phyloP scores from a whole-genome alignment of 2,329 filamentous ascomycete genomes.

The Colletotrichum viniferum region DNA sequence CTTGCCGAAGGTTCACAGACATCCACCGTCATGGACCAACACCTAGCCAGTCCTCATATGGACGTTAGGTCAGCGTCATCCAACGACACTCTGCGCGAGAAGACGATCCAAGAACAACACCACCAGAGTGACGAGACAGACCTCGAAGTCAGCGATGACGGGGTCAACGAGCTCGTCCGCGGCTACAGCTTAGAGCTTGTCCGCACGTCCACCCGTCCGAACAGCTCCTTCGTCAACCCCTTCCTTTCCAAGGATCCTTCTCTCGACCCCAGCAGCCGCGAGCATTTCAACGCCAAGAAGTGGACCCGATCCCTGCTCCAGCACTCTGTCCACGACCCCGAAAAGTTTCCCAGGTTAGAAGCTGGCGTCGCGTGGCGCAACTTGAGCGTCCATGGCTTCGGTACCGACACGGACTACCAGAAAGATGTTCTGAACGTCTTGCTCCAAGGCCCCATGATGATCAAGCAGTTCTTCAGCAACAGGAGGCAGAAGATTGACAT shows the following conservation, averaged over 20 bases:
- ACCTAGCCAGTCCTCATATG: not conserved
- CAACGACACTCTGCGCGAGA: not conserved
- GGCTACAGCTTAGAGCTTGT: constrained; percentile 22
- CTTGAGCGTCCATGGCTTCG: constrained; percentile 41
- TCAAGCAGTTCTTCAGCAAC: constrained; percentile 25
- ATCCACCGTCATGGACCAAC: not conserved
- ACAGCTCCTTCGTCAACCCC: constrained; percentile 24
- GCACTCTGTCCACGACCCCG: constrained; percentile 38
- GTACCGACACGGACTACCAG: constrained; percentile 38
- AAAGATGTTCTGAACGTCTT: constrained; percentile 35
- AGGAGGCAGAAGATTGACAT: constrained; percentile 49
- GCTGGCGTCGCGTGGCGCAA: constrained; percentile 43
- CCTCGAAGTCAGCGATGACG: not conserved
- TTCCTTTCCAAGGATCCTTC: constrained; percentile 30
- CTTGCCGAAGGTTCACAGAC: not conserved
- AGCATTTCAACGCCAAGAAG: constrained; percentile 47
- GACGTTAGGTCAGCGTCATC: not conserved
- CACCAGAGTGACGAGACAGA: not conserved
- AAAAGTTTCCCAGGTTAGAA: constrained; percentile 38
- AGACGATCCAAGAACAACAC: not conserved
- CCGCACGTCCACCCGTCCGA: constrained; percentile 5
- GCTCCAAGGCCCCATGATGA: constrained; percentile 24
- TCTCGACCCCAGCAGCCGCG: constrained; percentile 46
- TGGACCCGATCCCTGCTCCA: constrained; percentile 52
- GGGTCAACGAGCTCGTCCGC: constrained; percentile 2